These are phyloP conservation scores for Trichoderma lentiforme DNA, from an alignment of 2,329 filamentous ascomycete species.

Conservation along the genomic window DNA sequence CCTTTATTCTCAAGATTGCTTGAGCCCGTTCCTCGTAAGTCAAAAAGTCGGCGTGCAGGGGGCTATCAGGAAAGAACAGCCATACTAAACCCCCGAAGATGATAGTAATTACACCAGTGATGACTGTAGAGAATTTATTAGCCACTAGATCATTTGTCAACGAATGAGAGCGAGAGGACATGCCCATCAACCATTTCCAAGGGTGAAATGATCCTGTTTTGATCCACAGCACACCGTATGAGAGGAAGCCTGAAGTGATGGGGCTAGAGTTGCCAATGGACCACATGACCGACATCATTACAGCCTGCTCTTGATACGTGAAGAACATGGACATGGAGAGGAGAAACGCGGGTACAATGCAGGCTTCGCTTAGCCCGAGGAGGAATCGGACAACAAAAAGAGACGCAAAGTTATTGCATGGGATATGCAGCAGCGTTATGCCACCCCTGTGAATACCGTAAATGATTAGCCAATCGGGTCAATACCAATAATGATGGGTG, in stretches of 20 bases:
- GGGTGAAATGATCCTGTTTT: conserved; percentile 34
- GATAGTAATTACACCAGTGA: conserved; percentile 22
- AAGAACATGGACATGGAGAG: conserved; percentile 35
- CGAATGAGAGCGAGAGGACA: background rate
- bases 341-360: conserved; percentile 24
- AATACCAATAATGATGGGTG: background rate
- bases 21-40: conserved; percentile 27
- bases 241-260: conserved; percentile 31
- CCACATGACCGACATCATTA: conserved; percentile 39
- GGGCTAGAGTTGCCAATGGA: conserved; percentile 35
- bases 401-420: conserved; percentile 26
- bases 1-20: conserved; percentile 31
- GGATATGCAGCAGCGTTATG: conserved; percentile 31
- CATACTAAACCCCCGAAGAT: conserved; percentile 21
- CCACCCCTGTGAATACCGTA: conserved; percentile 24
- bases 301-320: conserved; percentile 34
- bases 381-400: conserved; percentile 31
- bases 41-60: conserved; percentile 23
- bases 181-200: conserved; percentile 40
- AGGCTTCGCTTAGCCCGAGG: conserved; percentile 28
- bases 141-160: no score
- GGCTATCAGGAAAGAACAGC: conserved; percentile 18
- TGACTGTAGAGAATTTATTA: conserved; percentile 14
- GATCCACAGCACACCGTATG: conserved; percentile 33
- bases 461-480: background rate